phyloP scores from a whole-genome alignment of 345 rosid genomes.

The Eucalyptus curtisii region DNA sequence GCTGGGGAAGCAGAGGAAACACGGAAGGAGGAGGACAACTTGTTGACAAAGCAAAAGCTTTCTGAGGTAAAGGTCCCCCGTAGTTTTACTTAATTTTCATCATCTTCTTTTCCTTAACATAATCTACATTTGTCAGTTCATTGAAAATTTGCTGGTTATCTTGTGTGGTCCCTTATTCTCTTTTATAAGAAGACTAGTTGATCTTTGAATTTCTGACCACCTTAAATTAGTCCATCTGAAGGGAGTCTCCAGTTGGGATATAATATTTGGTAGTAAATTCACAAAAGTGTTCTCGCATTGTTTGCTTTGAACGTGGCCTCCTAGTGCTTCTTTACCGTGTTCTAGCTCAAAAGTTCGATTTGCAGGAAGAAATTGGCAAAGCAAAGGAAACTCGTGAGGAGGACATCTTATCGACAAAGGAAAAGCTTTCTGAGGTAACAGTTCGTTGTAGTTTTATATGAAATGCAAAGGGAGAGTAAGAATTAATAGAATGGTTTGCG shows the following conservation, averaged over 20 bases:
- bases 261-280: not conserved
- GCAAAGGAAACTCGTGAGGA: not conserved
- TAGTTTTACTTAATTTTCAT: not conserved
- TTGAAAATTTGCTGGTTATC: not conserved
- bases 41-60: conserved; percentile 20
- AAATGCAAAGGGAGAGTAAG: not conserved
- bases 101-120: not conserved
- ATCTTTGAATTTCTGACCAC: not conserved
- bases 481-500: not conserved
- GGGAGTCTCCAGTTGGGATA: not conserved
- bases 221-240: too few relatives aligned
- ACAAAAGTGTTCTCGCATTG: not conserved
- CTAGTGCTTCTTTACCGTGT: not conserved
- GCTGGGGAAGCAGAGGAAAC: conserved; percentile 8
- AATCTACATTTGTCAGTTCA: not conserved
- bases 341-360: not conserved
- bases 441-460: not conserved
- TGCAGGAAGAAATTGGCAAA: not conserved
- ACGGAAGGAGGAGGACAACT: not conserved
- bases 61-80: conserved; percentile 32
- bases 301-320: too few relatives aligned
- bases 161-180: not conserved
- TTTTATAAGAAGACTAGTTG: not conserved
- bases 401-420: not conserved
- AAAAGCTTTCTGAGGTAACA: not conserved